Evolutionary conservation across 306 rosid species (phyloP).

Genomic region (Psophocarpus tetragonolobus): DNA sequence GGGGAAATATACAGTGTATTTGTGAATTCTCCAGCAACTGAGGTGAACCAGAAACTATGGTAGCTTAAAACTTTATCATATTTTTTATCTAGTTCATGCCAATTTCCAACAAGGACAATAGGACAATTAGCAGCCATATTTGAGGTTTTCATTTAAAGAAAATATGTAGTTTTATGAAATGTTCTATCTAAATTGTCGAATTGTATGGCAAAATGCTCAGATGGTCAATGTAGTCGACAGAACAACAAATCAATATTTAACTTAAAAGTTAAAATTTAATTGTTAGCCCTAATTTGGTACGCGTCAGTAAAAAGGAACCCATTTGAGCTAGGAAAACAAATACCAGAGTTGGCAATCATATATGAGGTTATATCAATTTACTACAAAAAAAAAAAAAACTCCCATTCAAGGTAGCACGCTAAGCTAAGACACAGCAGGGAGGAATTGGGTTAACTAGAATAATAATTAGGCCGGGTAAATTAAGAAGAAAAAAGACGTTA

Average conservation of each 20-base stretch:
- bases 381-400: not conserved
- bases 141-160: not conserved
- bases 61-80: not conserved
- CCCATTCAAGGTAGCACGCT: not conserved
- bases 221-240: not conserved
- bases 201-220: not conserved
- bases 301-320: not conserved
- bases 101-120: constrained; percentile 9
- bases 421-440: not conserved
- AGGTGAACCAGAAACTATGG: not conserved
- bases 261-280: not conserved
- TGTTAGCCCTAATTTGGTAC: not conserved
- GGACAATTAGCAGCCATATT: not conserved
- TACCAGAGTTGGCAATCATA: no score
- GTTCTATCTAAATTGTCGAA: not conserved
- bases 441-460: not conserved
- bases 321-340: not conserved
- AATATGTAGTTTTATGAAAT: not conserved
- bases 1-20: not conserved
- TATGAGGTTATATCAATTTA: not conserved
- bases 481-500: constrained; percentile 22
- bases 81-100: constrained; percentile 9
- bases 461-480: not conserved
- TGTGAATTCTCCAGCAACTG: constrained; percentile 6
- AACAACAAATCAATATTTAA: not conserved